A percentile compares a stretch with the other conserved stretches of the same genome.
Conservation (phyloP, 140 eudicot genomes). For the Stevia rebaudiana region DNA sequence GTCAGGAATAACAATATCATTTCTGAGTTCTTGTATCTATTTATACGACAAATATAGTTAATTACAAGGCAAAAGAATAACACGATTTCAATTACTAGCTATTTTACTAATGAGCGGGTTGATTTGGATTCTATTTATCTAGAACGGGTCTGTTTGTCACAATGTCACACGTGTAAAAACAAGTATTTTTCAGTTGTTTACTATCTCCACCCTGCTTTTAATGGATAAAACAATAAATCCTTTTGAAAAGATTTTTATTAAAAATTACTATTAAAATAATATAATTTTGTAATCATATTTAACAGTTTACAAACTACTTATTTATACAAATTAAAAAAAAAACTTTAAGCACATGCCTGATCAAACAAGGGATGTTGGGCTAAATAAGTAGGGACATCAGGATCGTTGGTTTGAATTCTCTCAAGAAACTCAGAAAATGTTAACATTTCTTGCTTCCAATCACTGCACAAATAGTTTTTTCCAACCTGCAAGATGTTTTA, state of each 20-base stretch:
- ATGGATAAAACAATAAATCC: too few species aligned
- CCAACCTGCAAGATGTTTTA: slow-evolving; percentile 73
- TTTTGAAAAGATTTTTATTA: background rate
- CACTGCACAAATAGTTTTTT: slow-evolving; percentile 69
- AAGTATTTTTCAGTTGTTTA: too few species aligned
- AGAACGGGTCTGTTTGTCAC: too few species aligned
- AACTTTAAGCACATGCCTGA: slow-evolving; percentile 63
- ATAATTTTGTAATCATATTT: background rate
- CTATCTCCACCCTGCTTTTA: background rate
- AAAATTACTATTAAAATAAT: background rate
- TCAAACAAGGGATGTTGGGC: slow-evolving; percentile 99
- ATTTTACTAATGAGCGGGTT: background rate
- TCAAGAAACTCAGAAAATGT: slow-evolving; percentile 88
- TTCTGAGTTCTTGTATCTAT: slow-evolving; percentile 87
- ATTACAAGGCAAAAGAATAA: background rate
- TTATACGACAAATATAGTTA: background rate
- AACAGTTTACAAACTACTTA: background rate
- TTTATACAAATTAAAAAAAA: background rate
- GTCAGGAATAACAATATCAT: slow-evolving; percentile 83
- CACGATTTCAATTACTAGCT: slow-evolving; percentile 1
- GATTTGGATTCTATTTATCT: background rate
- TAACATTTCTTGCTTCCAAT: slow-evolving; percentile 96
- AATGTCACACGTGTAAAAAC: too few species aligned
- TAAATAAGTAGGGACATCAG: slow-evolving; percentile 63
- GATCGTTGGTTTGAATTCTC: slow-evolving; percentile 59